phyloP scores from a whole-genome alignment of 2,329 filamentous ascomycete genomes.

The Aspergillus brasiliensis region DNA sequence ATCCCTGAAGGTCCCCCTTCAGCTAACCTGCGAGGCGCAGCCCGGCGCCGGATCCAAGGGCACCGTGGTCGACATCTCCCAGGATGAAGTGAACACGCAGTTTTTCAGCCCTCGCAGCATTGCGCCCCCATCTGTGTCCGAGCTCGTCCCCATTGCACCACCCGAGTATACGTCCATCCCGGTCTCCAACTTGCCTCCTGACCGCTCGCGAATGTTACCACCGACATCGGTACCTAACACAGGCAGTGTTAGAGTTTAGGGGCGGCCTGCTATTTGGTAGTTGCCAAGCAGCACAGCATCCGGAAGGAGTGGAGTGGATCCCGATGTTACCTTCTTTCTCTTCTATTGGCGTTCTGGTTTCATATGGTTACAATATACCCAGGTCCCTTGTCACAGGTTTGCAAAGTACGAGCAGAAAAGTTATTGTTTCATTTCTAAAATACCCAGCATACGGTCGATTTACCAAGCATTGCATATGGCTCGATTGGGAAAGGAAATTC shows the following conservation, averaged over 20 bases:
- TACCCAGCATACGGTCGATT: neutral
- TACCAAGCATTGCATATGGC: neutral
- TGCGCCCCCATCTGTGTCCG: constrained; percentile 2
- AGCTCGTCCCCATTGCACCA: neutral
- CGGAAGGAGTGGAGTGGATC: neutral
- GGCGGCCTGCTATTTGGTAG: neutral
- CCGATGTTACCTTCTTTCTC: neutral
- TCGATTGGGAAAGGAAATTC: neutral
- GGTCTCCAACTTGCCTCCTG: neutral
- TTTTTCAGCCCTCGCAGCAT: constrained; percentile 25
- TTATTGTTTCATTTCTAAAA: neutral
- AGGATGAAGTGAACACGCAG: constrained; percentile 23
- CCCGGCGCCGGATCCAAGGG: neutral
- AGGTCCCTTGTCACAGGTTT: neutral
- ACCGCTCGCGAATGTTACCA: constrained; percentile 1
- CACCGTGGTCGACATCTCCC: constrained; percentile 16
- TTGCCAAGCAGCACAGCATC: neutral
- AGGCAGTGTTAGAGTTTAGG: neutral
- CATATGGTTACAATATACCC: constrained; percentile 4
- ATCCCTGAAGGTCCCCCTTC: constrained; percentile 47
- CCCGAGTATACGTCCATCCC: constrained; percentile 6
- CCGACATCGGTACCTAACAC: neutral
- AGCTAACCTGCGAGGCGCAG: constrained; percentile 37
- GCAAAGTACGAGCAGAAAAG: neutral
- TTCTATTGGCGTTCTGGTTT: neutral